Evolutionary conservation across 306 rosid genomes (phyloP), one percentile per base, ranked within the genome.

Genomic region (Phaseolus lunatus): DNA sequence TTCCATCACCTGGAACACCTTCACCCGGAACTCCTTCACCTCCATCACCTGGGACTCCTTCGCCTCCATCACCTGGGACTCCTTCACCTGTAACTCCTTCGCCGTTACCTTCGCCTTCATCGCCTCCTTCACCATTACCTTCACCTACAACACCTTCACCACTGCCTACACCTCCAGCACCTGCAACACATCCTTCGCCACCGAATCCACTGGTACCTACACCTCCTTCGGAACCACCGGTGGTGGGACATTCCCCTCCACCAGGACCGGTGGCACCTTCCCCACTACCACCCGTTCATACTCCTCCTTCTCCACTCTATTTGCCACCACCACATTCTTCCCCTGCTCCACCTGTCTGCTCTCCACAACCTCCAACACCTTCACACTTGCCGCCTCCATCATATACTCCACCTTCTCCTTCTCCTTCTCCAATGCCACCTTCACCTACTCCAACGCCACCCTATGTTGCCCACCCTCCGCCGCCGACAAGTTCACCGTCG

Each of bases 361-460:
- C 15, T 43, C 15, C 48, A 43, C 48, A 43, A 43, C 48, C 48
- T 43, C 48, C 48, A 11, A 15, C 48, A 11, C 48, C 48, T 10
- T 43, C 48, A 13, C 48, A 43, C 11, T 43, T 43, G 48, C 48
- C 48, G 16, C 16, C 48, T 43, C 48, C 48, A 12, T 12, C 48
- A 11, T 43, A 43, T 5, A 43, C 16, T 10, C 24, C 72, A 9
- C 78, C 53, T 2, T 24, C 78, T 16, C 78, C 16, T 10, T 18
- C 72, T 5, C 78, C 53, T 2, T 24, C 78, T 16, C 78, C 44
- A 9, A 13, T 9, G 12, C 2, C 44, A 39, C 44, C 48, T 10
- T 23, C 65, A 5, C 78, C 53, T 2, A 24, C 78, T 16, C 78
- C 83, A 61, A 23, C 39, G 5, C 67, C 78, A 16, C 57, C 78